Base-by-base conservation (phyloP, 1,284 basidiomycete genomes). In the Sphaerobolus stellatus region DNA sequence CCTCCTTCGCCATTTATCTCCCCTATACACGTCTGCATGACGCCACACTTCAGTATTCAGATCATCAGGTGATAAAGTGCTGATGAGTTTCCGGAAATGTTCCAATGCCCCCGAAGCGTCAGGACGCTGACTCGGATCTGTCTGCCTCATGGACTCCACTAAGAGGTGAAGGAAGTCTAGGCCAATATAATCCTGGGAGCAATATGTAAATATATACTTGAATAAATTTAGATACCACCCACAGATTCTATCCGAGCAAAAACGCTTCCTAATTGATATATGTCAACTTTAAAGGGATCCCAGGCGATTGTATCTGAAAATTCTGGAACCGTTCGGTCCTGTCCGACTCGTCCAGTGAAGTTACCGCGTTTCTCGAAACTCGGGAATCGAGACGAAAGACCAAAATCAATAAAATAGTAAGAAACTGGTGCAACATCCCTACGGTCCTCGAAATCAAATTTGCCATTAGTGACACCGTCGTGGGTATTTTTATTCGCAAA, bases 341-440 rank as follows among this genome's bases (percentile, higher is more conserved):
- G 36, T 3, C 36, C 36, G 7, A 38, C 4, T 4, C 4, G n/a
- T 4, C 36, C 36, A 38, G 22, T 22, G 5, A 38, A 38, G n/a
- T 22, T n/a, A 38, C 22, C n/a, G 4, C 36, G 36, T 38, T 38
- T 22, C 22, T 38, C 36, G 7, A 38, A 38, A 22, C 36, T 38
- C 16, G 18, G 18, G 36, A 50, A 50, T 38, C 46, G 25, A 50
- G 30, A 24, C 33, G 56, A 56, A 45, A 68, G 59, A 1, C 62
- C 64, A 46, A 63, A 67, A 34, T 67, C 66, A 27, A 66, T 48
- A 38, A 56, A 66, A 52, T 64, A 66, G 41, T 67, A 68, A 18
- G 45, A 60, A 34, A 66, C 54, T 0, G 49, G 3, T 48, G 30
- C 4, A 40, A 31, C 25, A 13, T 18, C 25, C 43, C 11, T 27